A percentile compares a stretch with the other conserved stretches of the same genome.
These are phyloP conservation scores for Plasmodium malariae DNA, from an alignment of 169 alveolate genomes.

Conservation along the genomic window DNA sequence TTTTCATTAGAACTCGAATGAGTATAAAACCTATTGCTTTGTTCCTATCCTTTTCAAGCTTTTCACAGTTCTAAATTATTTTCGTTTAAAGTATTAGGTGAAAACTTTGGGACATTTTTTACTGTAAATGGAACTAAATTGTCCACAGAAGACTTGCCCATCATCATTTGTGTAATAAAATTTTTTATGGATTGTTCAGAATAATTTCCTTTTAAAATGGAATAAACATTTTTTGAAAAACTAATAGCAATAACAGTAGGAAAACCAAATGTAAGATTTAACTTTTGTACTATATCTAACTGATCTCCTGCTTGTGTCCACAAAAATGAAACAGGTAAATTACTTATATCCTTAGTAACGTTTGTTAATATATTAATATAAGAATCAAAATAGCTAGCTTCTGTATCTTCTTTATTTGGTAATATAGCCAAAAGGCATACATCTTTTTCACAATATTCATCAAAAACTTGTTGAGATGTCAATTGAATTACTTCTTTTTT, in stretches of 20 bases:
- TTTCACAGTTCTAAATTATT: constrained; percentile 26
- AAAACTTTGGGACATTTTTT: constrained; percentile 40
- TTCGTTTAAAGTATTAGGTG: constrained; percentile 4
- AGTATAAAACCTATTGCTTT: not conserved
- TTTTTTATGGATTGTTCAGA: constrained; percentile 71
- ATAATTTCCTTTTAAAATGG: constrained; percentile 73
- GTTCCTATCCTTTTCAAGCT: not conserved
- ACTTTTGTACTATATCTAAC: constrained; percentile 89
- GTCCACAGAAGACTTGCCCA: constrained; percentile 70
- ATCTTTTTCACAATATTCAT: constrained; percentile 84
- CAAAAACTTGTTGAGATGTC: constrained; percentile 79
- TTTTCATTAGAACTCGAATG: not conserved
- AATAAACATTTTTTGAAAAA: constrained; percentile 81
- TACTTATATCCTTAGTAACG: constrained; percentile 86
- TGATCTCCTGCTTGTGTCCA: constrained; percentile 95
- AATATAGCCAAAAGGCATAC: constrained; percentile 92
- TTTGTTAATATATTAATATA: constrained; percentile 84
- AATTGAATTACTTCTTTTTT: constrained; percentile 77
- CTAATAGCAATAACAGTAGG: constrained; percentile 93
- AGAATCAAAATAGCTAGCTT: constrained; percentile 87
- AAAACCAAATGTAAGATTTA: constrained; percentile 91
- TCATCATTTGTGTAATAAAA: constrained; percentile 76
- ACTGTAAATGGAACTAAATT: constrained; percentile 67
- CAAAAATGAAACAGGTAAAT: constrained; percentile 88
- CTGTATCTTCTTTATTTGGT: constrained; percentile 92